Base-by-base conservation (phyloP, 1,284 basidiomycete species). In the Rhodotorula sp. region DNA sequence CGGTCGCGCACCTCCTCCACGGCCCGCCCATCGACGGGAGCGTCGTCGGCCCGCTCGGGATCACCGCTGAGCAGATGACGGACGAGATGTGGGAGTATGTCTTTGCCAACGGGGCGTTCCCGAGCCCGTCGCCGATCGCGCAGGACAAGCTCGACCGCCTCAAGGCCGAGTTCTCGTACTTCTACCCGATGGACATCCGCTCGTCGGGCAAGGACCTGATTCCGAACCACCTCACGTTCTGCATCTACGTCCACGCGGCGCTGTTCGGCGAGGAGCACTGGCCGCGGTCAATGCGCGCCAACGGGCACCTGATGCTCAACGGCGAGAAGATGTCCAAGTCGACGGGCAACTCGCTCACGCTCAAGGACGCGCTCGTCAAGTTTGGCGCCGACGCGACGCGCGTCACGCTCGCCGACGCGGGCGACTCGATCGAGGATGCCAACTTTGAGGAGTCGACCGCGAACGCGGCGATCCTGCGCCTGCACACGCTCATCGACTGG, bases 391-490 rank as follows among this genome's bases (percentile, higher is more conserved):
- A 96, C 81, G 93, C 96, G 48, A 96, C 92, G 79, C 87, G 97
- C 74, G 84, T 99, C 83, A 88, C 89, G 51, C 86, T 99, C 80
- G 97, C 97, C 50, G 96, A 99, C 84, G 94, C 95, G 37, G 97
- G 97, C 46, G 97, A 99, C 81, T 93, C 94, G 70, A 89, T 99
- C 79, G 95, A 97, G 82, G 96, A 99, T 83, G 92, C 90, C 66
- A 99, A 98, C 85, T 99, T 99, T 79, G 97, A 99, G 82, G 97
- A 99, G 86, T 94, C 94, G 84, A 93, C 91, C 21, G 97, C 97
- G 29, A 99, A 99, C 81, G 95, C 97, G 32, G 95, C 94, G 78
- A 99, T 99, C 81, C 84, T 99, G 79, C 88, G 97, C 72, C 84
- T 99, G 73, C 91, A 96, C 83, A 99, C 96, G 0, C 85, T 97